These are phyloP conservation scores for Penicillium sp. DNA, from an alignment of 2,329 filamentous ascomycete genomes.

Conservation along the genomic window DNA sequence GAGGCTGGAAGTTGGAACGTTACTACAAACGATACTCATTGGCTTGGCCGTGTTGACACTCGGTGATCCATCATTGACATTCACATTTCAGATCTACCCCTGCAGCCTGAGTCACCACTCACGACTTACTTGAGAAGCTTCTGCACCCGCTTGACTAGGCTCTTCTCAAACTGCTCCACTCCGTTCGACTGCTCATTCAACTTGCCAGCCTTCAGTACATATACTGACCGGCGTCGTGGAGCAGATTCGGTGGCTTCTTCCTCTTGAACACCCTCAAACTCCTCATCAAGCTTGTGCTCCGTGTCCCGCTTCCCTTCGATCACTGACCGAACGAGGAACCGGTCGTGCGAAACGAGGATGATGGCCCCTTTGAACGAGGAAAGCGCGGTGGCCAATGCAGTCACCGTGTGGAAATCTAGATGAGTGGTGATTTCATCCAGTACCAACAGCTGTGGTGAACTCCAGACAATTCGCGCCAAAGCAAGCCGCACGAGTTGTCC, in stretches of 20 bases:
- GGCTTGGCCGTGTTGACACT: not conserved
- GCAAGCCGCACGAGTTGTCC: slow-evolving; percentile 73
- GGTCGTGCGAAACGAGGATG: slow-evolving; percentile 76
- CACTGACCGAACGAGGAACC: slow-evolving; percentile 76
- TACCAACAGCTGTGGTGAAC: slow-evolving; percentile 69
- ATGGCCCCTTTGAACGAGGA: slow-evolving; percentile 72
- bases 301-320: slow-evolving; percentile 62
- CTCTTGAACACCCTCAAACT: slow-evolving; percentile 49
- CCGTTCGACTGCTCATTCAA: slow-evolving; percentile 60
- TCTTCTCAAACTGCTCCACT: slow-evolving; percentile 66
- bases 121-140: slow-evolving; percentile 39
- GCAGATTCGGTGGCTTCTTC: slow-evolving; percentile 47
- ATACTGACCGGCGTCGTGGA: slow-evolving; percentile 58
- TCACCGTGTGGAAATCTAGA: slow-evolving; percentile 79
- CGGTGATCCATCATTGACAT: not conserved
- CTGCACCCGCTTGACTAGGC: slow-evolving; percentile 61
- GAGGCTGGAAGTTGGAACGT: too few relatives aligned
- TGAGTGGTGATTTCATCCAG: slow-evolving; percentile 85
- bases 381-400: slow-evolving; percentile 68
- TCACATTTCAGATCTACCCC: not conserved
- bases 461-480: slow-evolving; percentile 69
- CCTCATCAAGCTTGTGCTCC: slow-evolving; percentile 43
- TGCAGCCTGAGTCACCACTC: not conserved
- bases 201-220: slow-evolving; percentile 61
- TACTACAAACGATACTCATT: not conserved